These are phyloP conservation scores for Hymenochaete sp. DNA, from an alignment of 1,284 basidiomycete species.

Conservation along the genomic window DNA sequence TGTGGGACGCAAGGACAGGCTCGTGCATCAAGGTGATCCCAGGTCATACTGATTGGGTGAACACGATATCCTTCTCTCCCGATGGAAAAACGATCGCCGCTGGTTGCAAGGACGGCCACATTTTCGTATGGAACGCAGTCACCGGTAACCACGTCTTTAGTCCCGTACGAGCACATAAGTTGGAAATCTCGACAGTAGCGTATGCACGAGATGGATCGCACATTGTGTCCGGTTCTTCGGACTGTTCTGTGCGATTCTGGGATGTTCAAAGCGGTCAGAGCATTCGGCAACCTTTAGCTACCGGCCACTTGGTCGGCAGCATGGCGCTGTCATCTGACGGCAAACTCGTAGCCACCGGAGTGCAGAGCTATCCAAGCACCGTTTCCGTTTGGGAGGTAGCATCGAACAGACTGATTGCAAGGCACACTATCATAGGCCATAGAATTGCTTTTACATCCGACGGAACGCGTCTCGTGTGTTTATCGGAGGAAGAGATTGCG, in stretches of 20 bases:
- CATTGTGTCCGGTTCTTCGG: neutral
- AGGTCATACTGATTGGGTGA: conserved; percentile 1
- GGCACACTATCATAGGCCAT: too few relatives aligned
- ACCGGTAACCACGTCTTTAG: neutral
- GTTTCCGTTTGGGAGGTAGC: too few relatives aligned
- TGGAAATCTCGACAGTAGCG: neutral
- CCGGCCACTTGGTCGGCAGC: too few relatives aligned
- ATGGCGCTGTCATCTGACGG: too few relatives aligned
- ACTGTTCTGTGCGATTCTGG: neutral
- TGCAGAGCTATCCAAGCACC: too few relatives aligned
- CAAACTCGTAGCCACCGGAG: too few relatives aligned
- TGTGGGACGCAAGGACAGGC: conserved; percentile 11
- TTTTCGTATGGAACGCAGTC: conserved; percentile 1
- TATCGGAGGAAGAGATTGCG: too few relatives aligned
- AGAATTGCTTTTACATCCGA: too few relatives aligned
- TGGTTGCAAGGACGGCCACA: neutral
- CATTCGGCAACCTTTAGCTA: neutral
- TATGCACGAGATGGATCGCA: neutral
- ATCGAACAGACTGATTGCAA: too few relatives aligned
- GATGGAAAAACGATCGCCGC: neutral
- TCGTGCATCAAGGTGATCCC: too few relatives aligned
- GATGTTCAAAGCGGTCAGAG: neutral
- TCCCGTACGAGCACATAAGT: neutral
- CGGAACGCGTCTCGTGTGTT: too few relatives aligned
- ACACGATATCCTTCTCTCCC: conserved; percentile 6